A percentile compares a stretch with the other conserved stretches of the same genome.
phyloP scores from a whole-genome alignment of 176 grass and related monocot species.

The Oryza glumipatula region DNA sequence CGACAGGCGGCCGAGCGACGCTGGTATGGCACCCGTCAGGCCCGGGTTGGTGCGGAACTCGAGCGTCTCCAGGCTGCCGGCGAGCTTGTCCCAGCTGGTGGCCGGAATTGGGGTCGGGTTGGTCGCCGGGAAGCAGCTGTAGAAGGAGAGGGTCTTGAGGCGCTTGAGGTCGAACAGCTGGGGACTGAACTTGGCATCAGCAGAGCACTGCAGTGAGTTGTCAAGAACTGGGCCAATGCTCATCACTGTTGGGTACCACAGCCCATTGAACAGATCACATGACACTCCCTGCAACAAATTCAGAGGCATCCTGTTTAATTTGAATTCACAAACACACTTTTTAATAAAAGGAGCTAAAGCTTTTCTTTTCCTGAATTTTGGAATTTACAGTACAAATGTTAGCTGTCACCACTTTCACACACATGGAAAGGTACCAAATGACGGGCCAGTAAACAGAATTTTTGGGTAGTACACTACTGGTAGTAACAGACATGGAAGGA shows the following conservation, averaged over 20 bases:
- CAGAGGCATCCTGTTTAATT: constrained; percentile 6
- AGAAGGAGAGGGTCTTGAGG: constrained; percentile 78
- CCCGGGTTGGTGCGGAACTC: constrained; percentile 77
- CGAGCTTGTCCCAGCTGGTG: constrained; percentile 61
- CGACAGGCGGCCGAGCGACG: constrained; percentile 49
- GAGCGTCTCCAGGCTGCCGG: constrained; percentile 66
- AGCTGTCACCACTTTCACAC: neutral
- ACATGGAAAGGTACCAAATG: constrained; percentile 1
- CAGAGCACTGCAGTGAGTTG: constrained; percentile 76
- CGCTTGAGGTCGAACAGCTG: constrained; percentile 75
- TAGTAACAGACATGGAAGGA: neutral
- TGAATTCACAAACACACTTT: neutral
- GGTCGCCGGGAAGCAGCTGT: constrained; percentile 64
- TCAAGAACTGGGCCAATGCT: constrained; percentile 87
- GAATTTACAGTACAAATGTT: neutral
- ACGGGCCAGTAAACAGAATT: constrained; percentile 17
- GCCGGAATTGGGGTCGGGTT: constrained; percentile 49
- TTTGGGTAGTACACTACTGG: neutral
- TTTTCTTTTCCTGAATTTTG: neutral
- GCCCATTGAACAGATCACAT: constrained; percentile 83
- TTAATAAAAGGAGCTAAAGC: neutral
- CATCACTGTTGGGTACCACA: constrained; percentile 81
- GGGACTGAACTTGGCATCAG: constrained; percentile 58
- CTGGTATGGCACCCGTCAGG: constrained; percentile 55
- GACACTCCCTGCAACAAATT: constrained; percentile 75